These are phyloP conservation scores for Pezizomycotina sp. DNA, from an alignment of 2,329 filamentous ascomycete genomes.

Conservation along the genomic window DNA sequence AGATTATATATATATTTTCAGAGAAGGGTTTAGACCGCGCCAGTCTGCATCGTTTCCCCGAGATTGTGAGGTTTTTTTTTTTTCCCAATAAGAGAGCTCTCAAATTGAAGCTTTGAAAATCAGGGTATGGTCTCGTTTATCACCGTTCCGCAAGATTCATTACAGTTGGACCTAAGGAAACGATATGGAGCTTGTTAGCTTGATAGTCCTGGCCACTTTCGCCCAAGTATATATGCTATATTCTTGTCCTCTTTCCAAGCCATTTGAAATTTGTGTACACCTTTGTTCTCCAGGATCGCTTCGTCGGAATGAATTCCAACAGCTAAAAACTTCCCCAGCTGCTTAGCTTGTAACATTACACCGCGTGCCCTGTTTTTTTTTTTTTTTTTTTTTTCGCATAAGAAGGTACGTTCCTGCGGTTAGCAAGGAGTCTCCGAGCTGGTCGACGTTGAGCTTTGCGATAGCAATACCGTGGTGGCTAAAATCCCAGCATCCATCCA, in stretches of 20 bases:
- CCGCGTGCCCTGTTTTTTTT: conserved; percentile 72
- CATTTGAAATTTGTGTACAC: too few species aligned
- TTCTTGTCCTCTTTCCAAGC: too few species aligned
- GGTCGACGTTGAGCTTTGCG: background rate
- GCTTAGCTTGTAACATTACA: conserved; percentile 88
- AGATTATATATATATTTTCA: too few species aligned
- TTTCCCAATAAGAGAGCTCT: too few species aligned
- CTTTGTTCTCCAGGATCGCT: conserved; percentile 90
- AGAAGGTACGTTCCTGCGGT: too few species aligned
- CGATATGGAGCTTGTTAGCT: background rate
- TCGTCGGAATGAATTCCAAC: conserved; percentile 94
- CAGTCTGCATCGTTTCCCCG: too few species aligned
- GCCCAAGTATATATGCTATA: background rate
- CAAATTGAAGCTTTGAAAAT: too few species aligned
- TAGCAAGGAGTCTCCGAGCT: background rate
- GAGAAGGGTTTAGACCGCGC: too few species aligned
- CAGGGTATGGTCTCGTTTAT: too few species aligned
- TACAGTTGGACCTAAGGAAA: conserved; percentile 50
- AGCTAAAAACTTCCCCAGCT: conserved; percentile 71
- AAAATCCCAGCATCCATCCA: conserved; percentile 98
- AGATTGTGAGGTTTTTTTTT: too few species aligned
- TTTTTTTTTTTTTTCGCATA: too few species aligned
- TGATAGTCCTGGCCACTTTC: background rate
- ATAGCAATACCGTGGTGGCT: conserved; percentile 63
- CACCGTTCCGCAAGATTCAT: conserved; percentile 85